phyloP scores from a whole-genome alignment of 2,329 filamentous ascomycete species.

The Trichoderma semiorbis region DNA sequence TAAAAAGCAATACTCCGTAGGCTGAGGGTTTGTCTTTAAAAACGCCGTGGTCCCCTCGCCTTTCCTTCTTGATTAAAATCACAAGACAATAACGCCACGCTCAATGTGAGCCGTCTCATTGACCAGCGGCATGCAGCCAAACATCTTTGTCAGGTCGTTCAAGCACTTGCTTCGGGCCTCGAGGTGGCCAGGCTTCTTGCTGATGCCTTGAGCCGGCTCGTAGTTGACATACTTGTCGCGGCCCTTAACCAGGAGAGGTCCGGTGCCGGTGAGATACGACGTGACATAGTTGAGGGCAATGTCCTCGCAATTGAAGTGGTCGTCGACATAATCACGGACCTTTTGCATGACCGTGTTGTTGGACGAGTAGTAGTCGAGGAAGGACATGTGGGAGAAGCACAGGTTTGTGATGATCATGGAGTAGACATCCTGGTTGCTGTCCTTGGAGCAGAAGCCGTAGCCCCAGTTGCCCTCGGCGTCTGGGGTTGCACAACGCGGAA shows the following conservation, averaged over 20 bases:
- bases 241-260: conserved; percentile 35
- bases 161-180: conserved; percentile 35
- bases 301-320: conserved; percentile 40
- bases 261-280: conserved; percentile 33
- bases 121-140: conserved; percentile 36
- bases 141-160: conserved; percentile 33
- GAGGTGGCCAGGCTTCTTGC: conserved; percentile 32
- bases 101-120: conserved; percentile 34
- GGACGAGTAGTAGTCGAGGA: conserved; percentile 39
- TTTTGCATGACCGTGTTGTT: conserved; percentile 30
- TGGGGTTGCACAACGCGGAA: conserved; percentile 34
- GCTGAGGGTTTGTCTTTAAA: not conserved
- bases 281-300: conserved; percentile 38
- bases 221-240: conserved; percentile 33
- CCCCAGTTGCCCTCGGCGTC: conserved; percentile 28
- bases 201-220: conserved; percentile 33
- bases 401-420: conserved; percentile 38
- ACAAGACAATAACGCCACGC: conserved; percentile 31
- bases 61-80: not conserved
- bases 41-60: not conserved
- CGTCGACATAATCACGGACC: conserved; percentile 37
- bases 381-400: conserved; percentile 36
- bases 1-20: not conserved
- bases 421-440: conserved; percentile 29
- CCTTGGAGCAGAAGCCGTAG: conserved; percentile 33